phyloP scores from a whole-genome alignment of 208 protist species.

The Polymyxa betae region DNA sequence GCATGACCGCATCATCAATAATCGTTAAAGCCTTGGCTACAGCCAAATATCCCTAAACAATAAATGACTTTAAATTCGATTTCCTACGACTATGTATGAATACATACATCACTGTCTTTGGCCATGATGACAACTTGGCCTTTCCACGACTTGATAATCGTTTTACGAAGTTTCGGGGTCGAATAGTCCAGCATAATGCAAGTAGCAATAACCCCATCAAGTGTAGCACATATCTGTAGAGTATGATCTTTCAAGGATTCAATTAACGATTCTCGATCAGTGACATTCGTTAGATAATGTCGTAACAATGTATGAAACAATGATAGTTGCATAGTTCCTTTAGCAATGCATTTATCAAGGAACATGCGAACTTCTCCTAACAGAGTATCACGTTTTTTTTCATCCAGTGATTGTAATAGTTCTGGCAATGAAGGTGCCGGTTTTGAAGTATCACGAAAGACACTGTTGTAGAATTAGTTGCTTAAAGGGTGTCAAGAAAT shows the following conservation, averaged over 20 bases:
- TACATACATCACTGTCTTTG: not conserved
- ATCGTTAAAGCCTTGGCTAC: not conserved
- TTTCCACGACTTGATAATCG: slow-evolving; percentile 47
- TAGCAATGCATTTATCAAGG: slow-evolving; percentile 19
- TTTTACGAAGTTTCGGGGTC: not conserved
- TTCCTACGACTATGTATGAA: not conserved
- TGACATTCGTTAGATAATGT: not conserved
- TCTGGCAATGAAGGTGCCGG: not conserved
- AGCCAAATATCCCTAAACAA: not conserved
- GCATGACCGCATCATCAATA: slow-evolving; percentile 24
- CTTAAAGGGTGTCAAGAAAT: not conserved
- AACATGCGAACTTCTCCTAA: not conserved
- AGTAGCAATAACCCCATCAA: slow-evolving; percentile 4
- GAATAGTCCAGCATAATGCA: slow-evolving; percentile 30
- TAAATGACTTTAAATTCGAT: not conserved
- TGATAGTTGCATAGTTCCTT: not conserved
- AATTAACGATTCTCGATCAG: not conserved
- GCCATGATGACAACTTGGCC: not conserved
- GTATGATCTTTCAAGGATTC: slow-evolving; percentile 5
- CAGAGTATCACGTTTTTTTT: not conserved
- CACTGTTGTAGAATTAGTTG: not conserved
- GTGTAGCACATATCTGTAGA: not conserved
- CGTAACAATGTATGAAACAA: not conserved
- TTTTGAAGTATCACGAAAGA: not conserved
- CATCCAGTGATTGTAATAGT: not conserved